Base-by-base conservation (phyloP, 192 early-diverging fungal species). In the Coemansia sp. region DNA sequence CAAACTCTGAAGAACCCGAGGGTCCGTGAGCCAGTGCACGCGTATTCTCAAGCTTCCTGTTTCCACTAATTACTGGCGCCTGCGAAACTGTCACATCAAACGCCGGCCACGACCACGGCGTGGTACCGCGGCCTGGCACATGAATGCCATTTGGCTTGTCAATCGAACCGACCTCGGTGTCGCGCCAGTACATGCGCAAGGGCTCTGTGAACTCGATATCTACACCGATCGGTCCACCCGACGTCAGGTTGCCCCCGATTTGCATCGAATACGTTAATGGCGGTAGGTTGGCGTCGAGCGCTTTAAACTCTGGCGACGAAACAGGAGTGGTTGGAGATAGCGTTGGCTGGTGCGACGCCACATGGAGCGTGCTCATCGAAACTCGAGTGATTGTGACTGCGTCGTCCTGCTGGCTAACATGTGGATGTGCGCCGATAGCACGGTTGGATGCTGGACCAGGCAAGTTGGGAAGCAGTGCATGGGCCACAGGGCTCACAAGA, bases 121-220 rank as follows among this genome's bases (percentile, higher is more conserved):
- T 50, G 1, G 62, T 66, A 23, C 70, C 76, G 15, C 61, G 56
- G 59, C 76, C 70, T 0, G 76, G 67, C 1, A 78, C 62, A 29
- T 66, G 63, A 29, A 78, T 69, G 17, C 12, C 39, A 10, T 58
- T 63, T n/a, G 76, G 66, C 3, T 54, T 17, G 5, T 52, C 29
- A 5, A 78, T 57, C 0, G 67, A 43, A 10, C 76, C 76, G 10
- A 78, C 57, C 56, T 73, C 70, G 1, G 37, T 37, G 52, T 78
- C 76, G 43, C 60, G 63, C 76, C 76, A 78, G 29, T 69, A 59
- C 35, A 78, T 57, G 10, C 67, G 66, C 25, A 78, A 64, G 2
- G 76, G 76, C 60, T 78, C 76, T 3, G 66, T 72, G 27, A 78
- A 78, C 70, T 78, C 70, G 14, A 78, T 73, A 22, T 62, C 57